Conservation (phyloP, 805 yeast species). For the Nakazawaea pomicola region DNA sequence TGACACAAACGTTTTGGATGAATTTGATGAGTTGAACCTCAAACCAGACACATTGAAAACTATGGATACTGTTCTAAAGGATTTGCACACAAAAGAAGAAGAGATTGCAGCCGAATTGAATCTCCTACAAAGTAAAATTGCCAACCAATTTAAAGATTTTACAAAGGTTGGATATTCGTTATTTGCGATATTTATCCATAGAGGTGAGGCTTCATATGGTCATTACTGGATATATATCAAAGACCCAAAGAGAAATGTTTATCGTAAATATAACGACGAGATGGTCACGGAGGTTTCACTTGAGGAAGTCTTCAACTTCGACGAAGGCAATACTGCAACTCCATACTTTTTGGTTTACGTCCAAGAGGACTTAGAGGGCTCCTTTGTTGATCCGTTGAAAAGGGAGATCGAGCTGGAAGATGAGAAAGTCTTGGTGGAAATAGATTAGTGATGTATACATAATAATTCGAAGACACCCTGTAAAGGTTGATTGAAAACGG, state of each 20-base stretch:
- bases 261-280: slow-evolving; percentile 92
- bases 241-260: slow-evolving; percentile 62
- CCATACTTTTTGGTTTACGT: slow-evolving; percentile 90
- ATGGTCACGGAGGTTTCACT: slow-evolving; percentile 76
- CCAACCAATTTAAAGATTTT: slow-evolving; percentile 57
- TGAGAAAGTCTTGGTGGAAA: too few species aligned
- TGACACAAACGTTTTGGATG: slow-evolving; percentile 32
- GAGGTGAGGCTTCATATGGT: slow-evolving; percentile 95
- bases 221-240: slow-evolving; percentile 95
- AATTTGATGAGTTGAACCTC: slow-evolving; percentile 34
- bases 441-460: too few species aligned
- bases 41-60: slow-evolving; percentile 41
- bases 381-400: slow-evolving; percentile 60
- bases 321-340: slow-evolving; percentile 76
- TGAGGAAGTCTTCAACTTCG: slow-evolving; percentile 63
- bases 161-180: slow-evolving; percentile 68
- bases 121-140: slow-evolving; percentile 42
- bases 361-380: slow-evolving; percentile 49
- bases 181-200: slow-evolving; percentile 89
- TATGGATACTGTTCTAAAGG: slow-evolving; percentile 41
- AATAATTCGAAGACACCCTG: too few species aligned
- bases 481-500: too few species aligned
- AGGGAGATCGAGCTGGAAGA: slow-evolving; percentile 30
- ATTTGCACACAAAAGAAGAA: slow-evolving; percentile 20
- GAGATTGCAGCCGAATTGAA: slow-evolving; percentile 32